Percentiles rank a stretch among this genome's conserved stretches.
phyloP scores from a whole-genome alignment of 164 flowering plant genomes.

The Saururus chinensis region DNA sequence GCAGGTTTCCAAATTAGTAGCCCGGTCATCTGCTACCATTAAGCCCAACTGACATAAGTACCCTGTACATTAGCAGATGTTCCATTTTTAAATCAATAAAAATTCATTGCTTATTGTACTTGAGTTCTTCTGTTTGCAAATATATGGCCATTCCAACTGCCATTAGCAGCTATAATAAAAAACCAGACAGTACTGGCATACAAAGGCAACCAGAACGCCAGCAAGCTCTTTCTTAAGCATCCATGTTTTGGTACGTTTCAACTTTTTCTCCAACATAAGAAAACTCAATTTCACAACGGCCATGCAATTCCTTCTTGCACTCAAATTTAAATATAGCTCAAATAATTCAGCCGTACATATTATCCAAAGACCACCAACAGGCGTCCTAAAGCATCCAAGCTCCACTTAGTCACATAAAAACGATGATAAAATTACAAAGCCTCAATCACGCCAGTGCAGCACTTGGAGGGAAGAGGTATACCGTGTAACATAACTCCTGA shows the following conservation, averaged over 20 bases:
- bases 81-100: background rate
- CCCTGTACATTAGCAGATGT: background rate
- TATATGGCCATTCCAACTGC: background rate
- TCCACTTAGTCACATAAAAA: background rate
- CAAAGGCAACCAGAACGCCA: background rate
- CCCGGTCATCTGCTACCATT: background rate
- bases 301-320: background rate
- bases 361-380: conserved; percentile 1
- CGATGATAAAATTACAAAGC: background rate
- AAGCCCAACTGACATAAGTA: too few relatives aligned
- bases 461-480: background rate
- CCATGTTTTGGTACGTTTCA: background rate
- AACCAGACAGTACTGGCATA: background rate
- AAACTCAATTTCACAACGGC: background rate
- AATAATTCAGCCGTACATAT: background rate
- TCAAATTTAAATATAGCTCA: background rate
- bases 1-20: background rate
- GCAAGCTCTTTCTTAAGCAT: background rate
- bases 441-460: background rate
- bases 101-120: background rate
- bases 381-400: background rate
- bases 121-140: background rate
- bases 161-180: background rate
- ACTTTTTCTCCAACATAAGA: background rate
- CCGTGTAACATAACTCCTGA: background rate